Evolutionary conservation across 2,329 filamentous ascomycete species (phyloP).

Genomic region (Epichloe brachyelytri): DNA sequence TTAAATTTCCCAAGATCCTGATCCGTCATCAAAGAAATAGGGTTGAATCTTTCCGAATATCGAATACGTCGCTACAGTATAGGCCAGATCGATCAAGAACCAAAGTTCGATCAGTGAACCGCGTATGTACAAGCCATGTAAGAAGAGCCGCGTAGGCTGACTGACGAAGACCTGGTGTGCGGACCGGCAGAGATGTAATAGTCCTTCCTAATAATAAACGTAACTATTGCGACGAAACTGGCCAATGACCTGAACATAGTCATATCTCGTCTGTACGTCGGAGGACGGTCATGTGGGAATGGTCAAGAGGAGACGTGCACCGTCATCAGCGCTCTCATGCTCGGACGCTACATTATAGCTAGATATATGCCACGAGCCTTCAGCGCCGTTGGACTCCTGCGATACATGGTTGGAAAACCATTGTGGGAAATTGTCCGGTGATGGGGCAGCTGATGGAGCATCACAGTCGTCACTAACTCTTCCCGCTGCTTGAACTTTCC

Average conservation of each 20-base stretch:
- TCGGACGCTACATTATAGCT: too few relatives aligned
- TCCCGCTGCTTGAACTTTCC: background rate
- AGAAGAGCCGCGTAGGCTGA: slow-evolving; percentile 19
- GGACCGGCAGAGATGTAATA: slow-evolving; percentile 9
- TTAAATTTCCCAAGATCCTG: slow-evolving; percentile 13
- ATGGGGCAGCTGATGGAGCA: background rate
- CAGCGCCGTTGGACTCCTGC: background rate
- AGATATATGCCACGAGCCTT: too few relatives aligned
- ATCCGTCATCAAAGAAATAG: slow-evolving; percentile 18
- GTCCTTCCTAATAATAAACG: slow-evolving; percentile 8
- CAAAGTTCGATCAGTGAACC: slow-evolving; percentile 20
- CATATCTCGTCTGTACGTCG: slow-evolving; percentile 4
- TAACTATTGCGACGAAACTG: slow-evolving; percentile 4
- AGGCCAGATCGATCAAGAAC: slow-evolving; percentile 24
- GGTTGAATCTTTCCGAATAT: slow-evolving; percentile 16
- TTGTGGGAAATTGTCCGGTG: slow-evolving; percentile 2
- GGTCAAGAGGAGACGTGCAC: background rate
- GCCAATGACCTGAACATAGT: slow-evolving; percentile 9
- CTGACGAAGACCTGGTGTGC: slow-evolving; percentile 16
- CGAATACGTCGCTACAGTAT: slow-evolving; percentile 18
- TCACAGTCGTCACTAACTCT: background rate
- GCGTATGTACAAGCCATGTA: slow-evolving; percentile 23
- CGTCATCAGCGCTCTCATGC: too few relatives aligned
- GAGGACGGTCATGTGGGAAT: background rate
- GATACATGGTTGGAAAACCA: slow-evolving; percentile 9